Evolutionary conservation across 2,329 filamentous ascomycete species (phyloP), one percentile per base, ranked within the genome.

Genomic region (Talaromyces sp.): DNA sequence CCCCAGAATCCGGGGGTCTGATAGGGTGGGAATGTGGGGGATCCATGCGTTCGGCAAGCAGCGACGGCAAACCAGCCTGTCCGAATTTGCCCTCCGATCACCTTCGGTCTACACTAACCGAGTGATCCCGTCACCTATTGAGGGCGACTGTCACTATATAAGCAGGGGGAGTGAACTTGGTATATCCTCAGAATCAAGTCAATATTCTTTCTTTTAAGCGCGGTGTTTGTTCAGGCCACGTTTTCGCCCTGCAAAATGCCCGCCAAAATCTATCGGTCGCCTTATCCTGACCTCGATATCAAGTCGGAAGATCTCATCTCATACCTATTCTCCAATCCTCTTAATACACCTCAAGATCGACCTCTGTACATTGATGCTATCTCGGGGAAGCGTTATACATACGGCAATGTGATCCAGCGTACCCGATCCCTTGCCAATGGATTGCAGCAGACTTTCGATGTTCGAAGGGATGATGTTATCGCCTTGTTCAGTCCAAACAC

Each of bases 251-350:
- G 19, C n/a, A 41, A 45, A 22, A 62, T 62, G 60, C 29, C 59
- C 19, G 16, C 44, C 29, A 52, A 50, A 22, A 47, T 61, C 16
- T 61, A 62, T 20, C 54, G 46, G 14, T 62, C 58, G 4, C 54
- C 46, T 14, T 61, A 52, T 20, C 56, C 54, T 19, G 55, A 61
- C 42, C 29, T 63, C 20, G 37, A 60, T 22, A 52, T 62, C 35
- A 27, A 57, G 32, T 57, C 58, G 1, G 33, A 58, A 7, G 58
- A 63, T 52, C 42, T 63, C 32, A 37, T 61, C 11, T 55, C 58
- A 3, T 63, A 55, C 22, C 27, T 63, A 7, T 60, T 63, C 41
- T 63, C 60, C 0, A 63, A 63, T 16, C 60, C 60, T 14, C n/a
- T 51, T 7, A 56, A 61, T 29, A 55, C 47, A 2, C 58, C 60